Conservation (phyloP, 345 rosid genomes). For the Brassica juncea region DNA sequence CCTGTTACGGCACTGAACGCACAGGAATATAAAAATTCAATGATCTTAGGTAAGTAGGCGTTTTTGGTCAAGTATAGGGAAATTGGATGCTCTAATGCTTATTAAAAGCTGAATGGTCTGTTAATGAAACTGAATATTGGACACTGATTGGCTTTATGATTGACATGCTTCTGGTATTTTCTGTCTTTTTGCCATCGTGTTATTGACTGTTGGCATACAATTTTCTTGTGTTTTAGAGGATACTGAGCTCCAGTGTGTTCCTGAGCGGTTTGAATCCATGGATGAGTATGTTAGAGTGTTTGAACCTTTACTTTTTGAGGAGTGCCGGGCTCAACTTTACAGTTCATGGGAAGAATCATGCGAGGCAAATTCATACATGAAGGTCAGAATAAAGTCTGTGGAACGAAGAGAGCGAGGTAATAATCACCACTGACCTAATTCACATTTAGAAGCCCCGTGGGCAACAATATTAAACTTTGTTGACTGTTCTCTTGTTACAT, state of each 20-base stretch:
- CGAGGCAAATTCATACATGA: slow-evolving; percentile 71
- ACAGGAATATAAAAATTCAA: background rate
- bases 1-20: background rate
- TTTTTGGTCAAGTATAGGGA: background rate
- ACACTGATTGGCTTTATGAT: slow-evolving; percentile 13
- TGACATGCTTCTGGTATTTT: slow-evolving; percentile 23
- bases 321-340: slow-evolving; percentile 96
- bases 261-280: slow-evolving; percentile 84
- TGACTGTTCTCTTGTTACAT: slow-evolving; percentile 14
- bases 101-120: slow-evolving; percentile 8
- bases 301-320: slow-evolving; percentile 99
- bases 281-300: slow-evolving; percentile 93
- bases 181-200: slow-evolving; percentile 1
- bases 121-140: slow-evolving; percentile 7
- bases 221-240: slow-evolving; percentile 60
- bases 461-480: background rate
- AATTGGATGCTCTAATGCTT: background rate
- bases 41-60: background rate
- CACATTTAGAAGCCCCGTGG: background rate
- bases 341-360: slow-evolving; percentile 91
- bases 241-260: slow-evolving; percentile 85
- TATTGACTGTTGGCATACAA: slow-evolving; percentile 15
- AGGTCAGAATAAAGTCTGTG: slow-evolving; percentile 75
- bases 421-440: background rate
- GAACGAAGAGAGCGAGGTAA: slow-evolving; percentile 99